Conservation (phyloP, 2,329 filamentous ascomycete species). For the Moelleriella libera region DNA sequence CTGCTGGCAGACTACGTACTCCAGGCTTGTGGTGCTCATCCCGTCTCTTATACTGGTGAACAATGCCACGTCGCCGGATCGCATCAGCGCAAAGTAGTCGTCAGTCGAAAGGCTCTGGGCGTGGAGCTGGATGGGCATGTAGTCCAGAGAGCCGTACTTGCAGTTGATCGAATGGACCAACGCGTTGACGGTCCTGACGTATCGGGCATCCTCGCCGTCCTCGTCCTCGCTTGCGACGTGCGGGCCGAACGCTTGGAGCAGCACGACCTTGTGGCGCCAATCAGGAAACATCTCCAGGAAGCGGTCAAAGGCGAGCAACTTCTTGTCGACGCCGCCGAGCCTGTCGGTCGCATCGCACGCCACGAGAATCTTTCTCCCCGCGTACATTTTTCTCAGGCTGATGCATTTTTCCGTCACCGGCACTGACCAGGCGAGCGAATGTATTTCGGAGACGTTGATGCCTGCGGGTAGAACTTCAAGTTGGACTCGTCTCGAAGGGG, state of each 20-base stretch:
- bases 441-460: constrained; percentile 68
- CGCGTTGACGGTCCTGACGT: constrained; percentile 76
- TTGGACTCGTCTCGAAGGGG: constrained; percentile 38
- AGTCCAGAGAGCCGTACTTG: constrained; percentile 71
- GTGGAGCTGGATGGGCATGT: constrained; percentile 86
- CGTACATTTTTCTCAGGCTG: constrained; percentile 60
- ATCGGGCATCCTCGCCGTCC: constrained; percentile 63
- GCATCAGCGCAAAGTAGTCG: constrained; percentile 84
- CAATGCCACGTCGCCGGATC: constrained; percentile 75
- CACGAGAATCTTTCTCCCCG: constrained; percentile 82
- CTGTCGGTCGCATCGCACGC: constrained; percentile 86
- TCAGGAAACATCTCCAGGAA: constrained; percentile 82
- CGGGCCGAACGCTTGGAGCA: constrained; percentile 82
- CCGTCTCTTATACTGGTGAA: constrained; percentile 92
- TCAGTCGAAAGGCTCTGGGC: constrained; percentile 78
- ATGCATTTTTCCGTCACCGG: constrained; percentile 57
- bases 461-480: constrained; percentile 25
- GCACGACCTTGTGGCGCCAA: constrained; percentile 78
- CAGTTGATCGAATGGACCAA: constrained; percentile 85
- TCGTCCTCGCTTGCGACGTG: constrained; percentile 67
- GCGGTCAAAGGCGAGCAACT: constrained; percentile 81
- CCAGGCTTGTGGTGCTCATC: constrained; percentile 95
- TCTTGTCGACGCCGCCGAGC: constrained; percentile 81
- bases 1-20: constrained; percentile 86
- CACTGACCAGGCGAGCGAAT: constrained; percentile 58